Evolutionary conservation across 768 basidiomycete genomes (phyloP), one percentile per base, ranked within the genome.

Genomic region (Serendipita sp.): DNA sequence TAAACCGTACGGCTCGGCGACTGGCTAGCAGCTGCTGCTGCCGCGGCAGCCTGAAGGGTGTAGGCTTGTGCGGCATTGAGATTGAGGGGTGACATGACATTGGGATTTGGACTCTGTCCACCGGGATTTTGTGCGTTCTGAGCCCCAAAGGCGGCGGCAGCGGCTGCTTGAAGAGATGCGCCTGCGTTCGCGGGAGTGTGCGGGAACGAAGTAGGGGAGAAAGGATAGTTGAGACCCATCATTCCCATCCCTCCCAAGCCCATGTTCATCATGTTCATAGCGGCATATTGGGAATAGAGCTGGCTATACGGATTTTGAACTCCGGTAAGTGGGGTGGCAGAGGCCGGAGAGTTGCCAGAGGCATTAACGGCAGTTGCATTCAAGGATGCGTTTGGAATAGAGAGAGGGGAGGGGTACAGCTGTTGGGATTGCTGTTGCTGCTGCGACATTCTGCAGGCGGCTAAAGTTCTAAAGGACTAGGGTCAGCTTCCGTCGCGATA

Each of bases 1-100:
- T 97, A 99, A 56, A 98, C 94, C 0, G 95, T 99, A 64, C 95
- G 89, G 7, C 88, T 89, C 0, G 82, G 81, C 4, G 75, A 73
- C 66, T 79, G 81, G 35, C 84, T 83, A 28, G 79, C 75, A 10
- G 79, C 81, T 41, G 81, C 81, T 2, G 86, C 83, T 0, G 87
- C 84, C 41, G 85, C 90, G 2, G 81, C 83, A 3, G 84, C 86
- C 18, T 90, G 88, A 5, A 86, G 89, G 72, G 91, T 91, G 2
- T 83, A 82, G 16, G 81, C 83, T 67, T 85, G 86, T 36, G 85
- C 83, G 44, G 79, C 79, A 23, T 87, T 86, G 72, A 91, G 89
- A 68, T 77, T 82, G 52, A 84, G 76, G 68, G 62, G 62, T 44
- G 64, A 63, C 48, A 69, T 44, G 16, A 46, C 63, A 35, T 46